A percentile compares a stretch with the other conserved stretches of the same genome.
Evolutionary conservation across 305 asterid species (phyloP).

Genomic region (Fraxinus nigra): DNA sequence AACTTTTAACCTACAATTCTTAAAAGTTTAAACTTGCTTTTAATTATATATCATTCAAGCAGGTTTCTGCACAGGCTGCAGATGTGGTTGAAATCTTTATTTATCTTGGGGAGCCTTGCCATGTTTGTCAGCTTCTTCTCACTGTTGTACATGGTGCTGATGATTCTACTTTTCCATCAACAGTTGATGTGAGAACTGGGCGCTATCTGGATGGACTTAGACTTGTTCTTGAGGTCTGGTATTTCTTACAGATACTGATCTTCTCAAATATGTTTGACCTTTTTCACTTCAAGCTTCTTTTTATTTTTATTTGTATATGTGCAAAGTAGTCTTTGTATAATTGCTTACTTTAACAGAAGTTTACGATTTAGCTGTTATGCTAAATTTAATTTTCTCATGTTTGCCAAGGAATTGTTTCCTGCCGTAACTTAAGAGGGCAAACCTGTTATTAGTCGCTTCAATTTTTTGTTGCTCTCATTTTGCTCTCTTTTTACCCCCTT

Average conservation of each 20-base stretch:
- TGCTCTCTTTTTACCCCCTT: background rate
- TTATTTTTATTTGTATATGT: background rate
- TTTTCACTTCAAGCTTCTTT: background rate
- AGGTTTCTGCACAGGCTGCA: slow-evolving; percentile 88
- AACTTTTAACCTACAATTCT: background rate
- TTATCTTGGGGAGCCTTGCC: slow-evolving; percentile 94
- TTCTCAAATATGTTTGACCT: slow-evolving; percentile 20
- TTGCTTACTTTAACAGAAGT: background rate
- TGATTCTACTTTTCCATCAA: slow-evolving; percentile 90
- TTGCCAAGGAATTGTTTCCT: slow-evolving; percentile 15
- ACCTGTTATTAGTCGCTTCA: background rate
- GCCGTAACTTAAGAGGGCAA: background rate
- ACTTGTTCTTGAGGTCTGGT: slow-evolving; percentile 90
- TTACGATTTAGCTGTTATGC: background rate
- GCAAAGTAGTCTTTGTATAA: slow-evolving; percentile 5
- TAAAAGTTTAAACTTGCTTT: slow-evolving; percentile 4
- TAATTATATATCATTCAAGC: slow-evolving; percentile 18
- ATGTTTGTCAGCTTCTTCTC: slow-evolving; percentile 91
- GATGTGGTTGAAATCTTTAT: slow-evolving; percentile 95
- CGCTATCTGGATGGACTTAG: slow-evolving; percentile 81
- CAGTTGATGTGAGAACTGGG: slow-evolving; percentile 94
- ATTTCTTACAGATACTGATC: slow-evolving; percentile 34
- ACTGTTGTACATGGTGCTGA: slow-evolving; percentile 93
- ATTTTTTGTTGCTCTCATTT: background rate
- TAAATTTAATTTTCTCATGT: background rate